These are phyloP conservation scores for Ulota crispa DNA, from an alignment of 225 moss, liverwort and hornwort genomes.

Conservation along the genomic window DNA sequence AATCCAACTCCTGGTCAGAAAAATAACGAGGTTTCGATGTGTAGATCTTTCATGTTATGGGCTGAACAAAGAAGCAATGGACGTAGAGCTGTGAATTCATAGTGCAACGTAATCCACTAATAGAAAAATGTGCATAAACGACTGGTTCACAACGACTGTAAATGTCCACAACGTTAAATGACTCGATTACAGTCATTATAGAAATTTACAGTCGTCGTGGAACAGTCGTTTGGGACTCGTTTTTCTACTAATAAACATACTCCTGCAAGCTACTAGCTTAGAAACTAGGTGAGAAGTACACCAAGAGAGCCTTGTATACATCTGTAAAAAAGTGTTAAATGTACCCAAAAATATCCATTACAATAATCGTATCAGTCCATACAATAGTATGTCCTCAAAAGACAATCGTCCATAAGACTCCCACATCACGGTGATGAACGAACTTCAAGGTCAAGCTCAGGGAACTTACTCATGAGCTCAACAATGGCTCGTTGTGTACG, in stretches of 20 bases:
- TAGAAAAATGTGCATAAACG: no score
- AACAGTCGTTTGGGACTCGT: no score
- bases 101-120: background rate
- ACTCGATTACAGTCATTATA: no score
- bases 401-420: background rate
- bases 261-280: slow-evolving; percentile 9
- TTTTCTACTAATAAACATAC: background rate
- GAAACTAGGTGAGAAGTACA: background rate
- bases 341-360: background rate
- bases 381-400: background rate
- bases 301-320: background rate
- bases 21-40: background rate
- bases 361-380: background rate
- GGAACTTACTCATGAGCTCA: slow-evolving; percentile 84
- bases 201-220: no score
- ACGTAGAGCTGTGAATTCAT: slow-evolving; percentile 1
- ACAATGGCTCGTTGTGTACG: slow-evolving; percentile 93
- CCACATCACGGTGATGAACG: background rate
- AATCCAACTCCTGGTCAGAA: background rate
- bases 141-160: no score
- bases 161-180: no score
- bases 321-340: background rate
- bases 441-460: slow-evolving; percentile 9
- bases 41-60: background rate
- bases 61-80: slow-evolving; percentile 5